These are phyloP conservation scores for Paraconiothyrium sp. DNA, from an alignment of 2,329 filamentous ascomycete genomes.

Conservation along the genomic window DNA sequence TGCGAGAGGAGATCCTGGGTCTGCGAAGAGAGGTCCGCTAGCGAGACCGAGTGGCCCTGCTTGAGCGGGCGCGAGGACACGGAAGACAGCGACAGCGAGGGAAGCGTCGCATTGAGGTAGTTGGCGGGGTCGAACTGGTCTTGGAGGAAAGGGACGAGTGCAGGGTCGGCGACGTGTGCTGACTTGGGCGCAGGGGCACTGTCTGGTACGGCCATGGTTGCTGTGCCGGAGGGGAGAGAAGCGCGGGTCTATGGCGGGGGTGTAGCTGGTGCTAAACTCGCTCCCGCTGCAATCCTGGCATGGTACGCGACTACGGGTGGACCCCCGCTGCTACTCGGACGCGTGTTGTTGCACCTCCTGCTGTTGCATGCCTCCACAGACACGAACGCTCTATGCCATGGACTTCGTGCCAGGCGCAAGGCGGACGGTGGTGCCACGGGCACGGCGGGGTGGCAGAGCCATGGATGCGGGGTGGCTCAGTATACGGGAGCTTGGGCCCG, in stretches of 20 bases:
- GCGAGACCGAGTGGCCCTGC: slow-evolving; percentile 61
- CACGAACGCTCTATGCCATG: too few species aligned
- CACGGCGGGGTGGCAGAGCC: not conserved
- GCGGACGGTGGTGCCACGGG: not conserved
- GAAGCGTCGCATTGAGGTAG: slow-evolving; percentile 83
- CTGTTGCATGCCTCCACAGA: too few species aligned
- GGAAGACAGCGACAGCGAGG: slow-evolving; percentile 67
- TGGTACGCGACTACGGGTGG: not conserved
- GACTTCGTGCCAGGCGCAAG: too few species aligned
- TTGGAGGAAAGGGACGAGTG: slow-evolving; percentile 77
- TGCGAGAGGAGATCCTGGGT: slow-evolving; percentile 87
- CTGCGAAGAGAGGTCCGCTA: slow-evolving; percentile 81
- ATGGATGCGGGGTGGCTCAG: slow-evolving; percentile 8
- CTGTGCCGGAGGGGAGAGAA: not conserved
- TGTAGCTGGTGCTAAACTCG: slow-evolving; percentile 5
- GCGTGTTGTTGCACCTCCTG: not conserved
- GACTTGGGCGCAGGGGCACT: slow-evolving; percentile 34
- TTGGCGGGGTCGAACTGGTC: slow-evolving; percentile 82
- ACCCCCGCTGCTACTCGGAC: not conserved
- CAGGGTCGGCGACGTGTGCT: slow-evolving; percentile 73
- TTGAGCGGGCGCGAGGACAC: slow-evolving; percentile 50
- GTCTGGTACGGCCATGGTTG: slow-evolving; percentile 39
- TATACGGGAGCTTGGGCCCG: slow-evolving; percentile 10
- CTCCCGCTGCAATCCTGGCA: not conserved
- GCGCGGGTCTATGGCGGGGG: not conserved